Conservation (phyloP, 345 rosid species). For the Physaria fendleri region DNA sequence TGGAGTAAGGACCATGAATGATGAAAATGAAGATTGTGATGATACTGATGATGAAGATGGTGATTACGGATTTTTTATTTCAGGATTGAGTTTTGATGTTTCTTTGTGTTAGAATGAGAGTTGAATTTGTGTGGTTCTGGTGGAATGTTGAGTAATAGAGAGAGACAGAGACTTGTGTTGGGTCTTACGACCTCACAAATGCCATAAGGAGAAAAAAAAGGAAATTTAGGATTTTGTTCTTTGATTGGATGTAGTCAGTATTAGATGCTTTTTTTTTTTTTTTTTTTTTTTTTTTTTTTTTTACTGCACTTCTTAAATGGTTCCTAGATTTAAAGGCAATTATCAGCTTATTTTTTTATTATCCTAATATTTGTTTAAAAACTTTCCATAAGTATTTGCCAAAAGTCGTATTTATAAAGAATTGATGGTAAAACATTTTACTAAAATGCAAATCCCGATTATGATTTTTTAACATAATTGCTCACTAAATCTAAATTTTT, state of each 20-base stretch:
- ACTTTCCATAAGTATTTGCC: no score
- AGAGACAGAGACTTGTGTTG: slow-evolving; percentile 14
- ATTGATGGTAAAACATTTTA: no score
- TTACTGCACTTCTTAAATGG: not conserved
- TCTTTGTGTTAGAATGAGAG: slow-evolving; percentile 9
- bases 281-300: no score
- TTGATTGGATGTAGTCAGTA: slow-evolving; percentile 10
- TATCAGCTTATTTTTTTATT: not conserved
- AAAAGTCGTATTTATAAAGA: no score
- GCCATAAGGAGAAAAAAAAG: not conserved
- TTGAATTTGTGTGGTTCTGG: slow-evolving; percentile 29
- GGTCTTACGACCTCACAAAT: slow-evolving; percentile 13
- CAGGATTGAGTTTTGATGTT: slow-evolving; percentile 33
- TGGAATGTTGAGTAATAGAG: slow-evolving; percentile 2
- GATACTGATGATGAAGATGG: slow-evolving; percentile 20
- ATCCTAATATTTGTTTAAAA: not conserved
- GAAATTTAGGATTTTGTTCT: slow-evolving; percentile 3
- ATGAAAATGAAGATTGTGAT: slow-evolving; percentile 20
- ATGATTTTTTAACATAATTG: no score
- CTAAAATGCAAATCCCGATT: no score
- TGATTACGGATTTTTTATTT: slow-evolving; percentile 23
- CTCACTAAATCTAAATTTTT: no score
- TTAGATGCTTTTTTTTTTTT: no score
- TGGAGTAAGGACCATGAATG: slow-evolving; percentile 22
- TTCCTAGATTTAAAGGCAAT: not conserved